phyloP scores from a whole-genome alignment of 805 yeast genomes.

The Saccharomycopsis sp. region DNA sequence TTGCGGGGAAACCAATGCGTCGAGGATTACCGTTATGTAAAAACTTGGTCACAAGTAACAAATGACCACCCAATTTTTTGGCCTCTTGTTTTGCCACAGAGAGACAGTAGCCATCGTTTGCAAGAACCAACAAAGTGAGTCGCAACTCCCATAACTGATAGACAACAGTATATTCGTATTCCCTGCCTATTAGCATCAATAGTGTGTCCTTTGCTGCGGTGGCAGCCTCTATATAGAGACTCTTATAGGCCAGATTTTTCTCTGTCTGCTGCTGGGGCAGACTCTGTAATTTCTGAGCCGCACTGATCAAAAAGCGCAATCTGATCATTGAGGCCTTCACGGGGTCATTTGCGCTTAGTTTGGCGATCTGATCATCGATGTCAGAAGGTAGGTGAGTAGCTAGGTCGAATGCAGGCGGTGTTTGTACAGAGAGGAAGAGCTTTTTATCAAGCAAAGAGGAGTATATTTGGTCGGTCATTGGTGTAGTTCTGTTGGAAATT shows the following conservation, averaged over 20 bases:
- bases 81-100: constrained; percentile 26
- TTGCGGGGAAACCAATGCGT: constrained; percentile 21
- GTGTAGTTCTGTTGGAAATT: too few species aligned
- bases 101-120: constrained; percentile 22
- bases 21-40: constrained; percentile 2
- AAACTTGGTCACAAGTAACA: constrained; percentile 17
- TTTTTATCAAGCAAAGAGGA: constrained; percentile 9
- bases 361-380: background rate
- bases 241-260: background rate
- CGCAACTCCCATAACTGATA: constrained; percentile 26
- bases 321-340: background rate
- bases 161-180: constrained; percentile 3
- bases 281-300: constrained; percentile 1
- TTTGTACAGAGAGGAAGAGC: constrained; percentile 9
- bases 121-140: constrained; percentile 22
- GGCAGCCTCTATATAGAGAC: constrained; percentile 16
- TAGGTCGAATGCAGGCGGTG: background rate
- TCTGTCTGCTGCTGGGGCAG: background rate
- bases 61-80: constrained; percentile 22
- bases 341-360: background rate
- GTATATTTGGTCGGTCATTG: constrained; percentile 4
- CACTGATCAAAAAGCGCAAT: background rate
- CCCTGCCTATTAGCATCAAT: background rate
- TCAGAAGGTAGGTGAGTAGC: background rate
- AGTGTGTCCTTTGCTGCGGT: constrained; percentile 12